Percentiles rank a stretch among this genome's conserved stretches.
Conservation (phyloP, 2,329 filamentous ascomycete species). For the Stachybotrys elegans region DNA sequence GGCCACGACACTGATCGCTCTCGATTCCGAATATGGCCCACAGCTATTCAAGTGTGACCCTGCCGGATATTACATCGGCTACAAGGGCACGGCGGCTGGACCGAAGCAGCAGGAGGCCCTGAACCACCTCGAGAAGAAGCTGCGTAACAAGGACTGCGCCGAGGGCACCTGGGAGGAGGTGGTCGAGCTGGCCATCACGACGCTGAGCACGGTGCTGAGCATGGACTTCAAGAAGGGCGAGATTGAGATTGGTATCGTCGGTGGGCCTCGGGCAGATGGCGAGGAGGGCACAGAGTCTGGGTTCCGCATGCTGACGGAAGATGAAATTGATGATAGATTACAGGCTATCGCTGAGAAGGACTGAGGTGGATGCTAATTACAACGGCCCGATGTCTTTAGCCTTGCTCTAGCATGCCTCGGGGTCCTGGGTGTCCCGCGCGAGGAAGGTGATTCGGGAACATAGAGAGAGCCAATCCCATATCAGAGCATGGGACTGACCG, state of each 20-base stretch:
- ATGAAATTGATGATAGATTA: constrained; percentile 97
- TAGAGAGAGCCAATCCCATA: no score
- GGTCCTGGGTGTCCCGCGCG: no score
- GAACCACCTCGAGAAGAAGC: constrained; percentile 98
- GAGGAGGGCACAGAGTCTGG: constrained; percentile 72
- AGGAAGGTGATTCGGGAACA: no score
- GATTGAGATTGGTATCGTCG: constrained; percentile 96
- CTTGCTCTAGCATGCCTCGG: no score
- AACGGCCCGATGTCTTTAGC: constrained; percentile 1
- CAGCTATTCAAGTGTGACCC: constrained; percentile 98
- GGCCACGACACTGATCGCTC: constrained; percentile 87
- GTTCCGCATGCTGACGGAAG: constrained; percentile 89
- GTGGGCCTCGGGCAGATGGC: constrained; percentile 77
- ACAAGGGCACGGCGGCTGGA: constrained; percentile 95
- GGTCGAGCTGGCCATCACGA: constrained; percentile 92
- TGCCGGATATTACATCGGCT: constrained; percentile 95
- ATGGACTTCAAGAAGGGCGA: constrained; percentile 99
- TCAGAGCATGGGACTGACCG: no score
- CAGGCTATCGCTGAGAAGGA: constrained; percentile 99
- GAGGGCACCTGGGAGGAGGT: constrained; percentile 96
- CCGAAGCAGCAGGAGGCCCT: constrained; percentile 98
- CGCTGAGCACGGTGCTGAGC: constrained; percentile 91
- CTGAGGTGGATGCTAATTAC: constrained; percentile 42
- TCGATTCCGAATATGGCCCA: constrained; percentile 87
- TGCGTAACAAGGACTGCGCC: constrained; percentile 96